These are phyloP conservation scores for Hypholoma fasciculare DNA, from an alignment of 768 basidiomycete species.

Conservation along the genomic window DNA sequence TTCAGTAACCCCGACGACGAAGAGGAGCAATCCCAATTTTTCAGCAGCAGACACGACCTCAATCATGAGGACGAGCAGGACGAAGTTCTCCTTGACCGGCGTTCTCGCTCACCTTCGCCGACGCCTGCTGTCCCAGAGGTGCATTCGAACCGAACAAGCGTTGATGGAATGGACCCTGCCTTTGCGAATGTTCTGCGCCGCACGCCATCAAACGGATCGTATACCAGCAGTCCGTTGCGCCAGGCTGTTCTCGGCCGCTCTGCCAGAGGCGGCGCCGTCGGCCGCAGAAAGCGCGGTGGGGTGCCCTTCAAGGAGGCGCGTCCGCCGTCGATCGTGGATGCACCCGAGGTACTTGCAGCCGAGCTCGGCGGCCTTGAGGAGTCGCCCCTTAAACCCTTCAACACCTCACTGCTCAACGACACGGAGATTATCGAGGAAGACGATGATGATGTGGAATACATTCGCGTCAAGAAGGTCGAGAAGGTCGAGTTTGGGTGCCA, in stretches of 20 bases:
- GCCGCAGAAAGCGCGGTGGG: conserved; percentile 63
- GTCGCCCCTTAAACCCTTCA: conserved; percentile 37
- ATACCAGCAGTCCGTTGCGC: conserved; percentile 60
- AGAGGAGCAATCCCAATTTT: conserved; percentile 37
- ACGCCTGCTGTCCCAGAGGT: conserved; percentile 25
- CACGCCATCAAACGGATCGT: conserved; percentile 45
- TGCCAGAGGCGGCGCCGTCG: conserved; percentile 46
- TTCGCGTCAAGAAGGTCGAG: conserved; percentile 43
- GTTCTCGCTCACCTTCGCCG: conserved; percentile 33
- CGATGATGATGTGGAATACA: conserved; percentile 35
- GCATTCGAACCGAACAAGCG: conserved; percentile 64
- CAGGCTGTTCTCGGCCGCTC: conserved; percentile 54
- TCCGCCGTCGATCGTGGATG: conserved; percentile 69
- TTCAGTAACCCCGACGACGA: conserved; percentile 38
- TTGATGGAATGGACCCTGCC: conserved; percentile 86
- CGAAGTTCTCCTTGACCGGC: conserved; percentile 11
- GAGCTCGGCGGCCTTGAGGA: conserved; percentile 43
- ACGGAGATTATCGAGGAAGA: conserved; percentile 33
- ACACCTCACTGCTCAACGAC: conserved; percentile 37
- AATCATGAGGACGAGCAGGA: conserved; percentile 27
- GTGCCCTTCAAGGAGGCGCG: conserved; percentile 70
- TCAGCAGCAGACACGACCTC: conserved; percentile 24
- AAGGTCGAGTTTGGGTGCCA: conserved; percentile 67
- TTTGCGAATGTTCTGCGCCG: conserved; percentile 81
- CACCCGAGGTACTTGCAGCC: conserved; percentile 70